Evolutionary conservation across 169 alveolate species (phyloP).

Genomic region (Plasmodium yoelii): DNA sequence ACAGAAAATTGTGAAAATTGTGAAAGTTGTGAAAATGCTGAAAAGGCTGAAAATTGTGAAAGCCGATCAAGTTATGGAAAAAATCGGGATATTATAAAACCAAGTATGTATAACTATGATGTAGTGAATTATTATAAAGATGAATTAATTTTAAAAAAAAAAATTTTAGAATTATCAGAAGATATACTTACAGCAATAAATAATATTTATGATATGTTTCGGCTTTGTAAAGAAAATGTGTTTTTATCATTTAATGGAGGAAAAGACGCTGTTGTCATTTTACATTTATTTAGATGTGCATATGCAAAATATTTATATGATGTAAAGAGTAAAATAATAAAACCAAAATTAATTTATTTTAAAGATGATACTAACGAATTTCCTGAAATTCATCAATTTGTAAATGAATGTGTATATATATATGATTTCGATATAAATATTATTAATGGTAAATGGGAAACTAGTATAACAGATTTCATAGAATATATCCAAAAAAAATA

Average conservation of each 20-base stretch:
- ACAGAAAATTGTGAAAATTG: too few relatives aligned
- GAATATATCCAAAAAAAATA: constrained; percentile 21
- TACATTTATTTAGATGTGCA: constrained; percentile 83
- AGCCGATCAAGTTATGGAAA: too few relatives aligned
- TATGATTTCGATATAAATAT: constrained; percentile 50
- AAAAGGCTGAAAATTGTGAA: too few relatives aligned
- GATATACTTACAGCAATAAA: constrained; percentile 59
- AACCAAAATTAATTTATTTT: constrained; percentile 62
- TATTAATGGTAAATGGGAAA: constrained; percentile 70
- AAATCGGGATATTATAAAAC: constrained; percentile 35
- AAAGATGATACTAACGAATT: constrained; percentile 57
- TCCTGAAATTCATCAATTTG: constrained; percentile 67
- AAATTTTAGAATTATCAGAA: constrained; percentile 57
- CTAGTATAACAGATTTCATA: constrained; percentile 45
- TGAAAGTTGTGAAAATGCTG: too few relatives aligned
- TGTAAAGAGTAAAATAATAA: constrained; percentile 39
- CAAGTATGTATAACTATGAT: constrained; percentile 68
- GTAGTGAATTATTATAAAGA: constrained; percentile 68
- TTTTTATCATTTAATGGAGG: constrained; percentile 87
- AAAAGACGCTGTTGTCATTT: constrained; percentile 84
- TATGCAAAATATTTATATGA: constrained; percentile 44
- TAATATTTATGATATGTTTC: constrained; percentile 59
- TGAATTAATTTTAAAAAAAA: constrained; percentile 51
- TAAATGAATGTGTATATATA: constrained; percentile 72
- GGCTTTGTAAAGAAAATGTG: constrained; percentile 79